Conservation (phyloP, 331 rosid species). For the Saraca asoca region DNA sequence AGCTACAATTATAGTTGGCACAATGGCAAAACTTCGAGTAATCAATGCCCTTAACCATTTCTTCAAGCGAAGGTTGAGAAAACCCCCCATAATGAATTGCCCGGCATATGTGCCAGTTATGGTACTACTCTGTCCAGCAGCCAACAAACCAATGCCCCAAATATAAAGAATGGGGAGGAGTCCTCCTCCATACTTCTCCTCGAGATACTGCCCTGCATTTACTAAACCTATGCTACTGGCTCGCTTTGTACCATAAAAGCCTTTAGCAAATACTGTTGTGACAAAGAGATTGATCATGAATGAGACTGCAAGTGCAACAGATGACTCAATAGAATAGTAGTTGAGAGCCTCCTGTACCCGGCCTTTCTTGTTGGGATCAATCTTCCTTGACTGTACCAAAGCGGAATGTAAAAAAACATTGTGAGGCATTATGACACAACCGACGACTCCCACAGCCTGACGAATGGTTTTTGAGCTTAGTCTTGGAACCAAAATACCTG, state of each 20-base stretch:
- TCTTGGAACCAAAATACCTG: slow-evolving; percentile 81
- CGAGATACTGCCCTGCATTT: slow-evolving; percentile 82
- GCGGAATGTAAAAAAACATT: slow-evolving; percentile 89
- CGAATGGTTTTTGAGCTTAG: slow-evolving; percentile 82
- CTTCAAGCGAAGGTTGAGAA: slow-evolving; percentile 80
- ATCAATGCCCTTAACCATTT: slow-evolving; percentile 90
- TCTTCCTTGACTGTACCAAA: slow-evolving; percentile 80
- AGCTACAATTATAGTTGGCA: slow-evolving; percentile 81
- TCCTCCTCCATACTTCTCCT: slow-evolving; percentile 84
- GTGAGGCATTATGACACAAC: slow-evolving; percentile 93
- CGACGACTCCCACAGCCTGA: slow-evolving; percentile 92
- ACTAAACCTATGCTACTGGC: slow-evolving; percentile 74
- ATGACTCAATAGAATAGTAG: slow-evolving; percentile 77
- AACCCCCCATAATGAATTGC: slow-evolving; percentile 95
- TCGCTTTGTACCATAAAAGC: slow-evolving; percentile 67
- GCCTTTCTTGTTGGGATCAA: slow-evolving; percentile 64
- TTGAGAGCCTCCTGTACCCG: slow-evolving; percentile 85
- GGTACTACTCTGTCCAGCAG: slow-evolving; percentile 93
- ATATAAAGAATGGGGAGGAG: slow-evolving; percentile 79
- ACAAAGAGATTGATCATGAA: slow-evolving; percentile 79
- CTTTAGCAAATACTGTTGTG: slow-evolving; percentile 80
- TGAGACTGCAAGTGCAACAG: slow-evolving; percentile 68
- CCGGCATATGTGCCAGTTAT: slow-evolving; percentile 92
- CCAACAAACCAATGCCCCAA: slow-evolving; percentile 89
- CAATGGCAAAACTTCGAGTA: slow-evolving; percentile 81